Evolutionary conservation across 2,329 filamentous ascomycete species (phyloP), one percentile per base, ranked within the genome.

Genomic region (Pseudogymnoascus sp.): DNA sequence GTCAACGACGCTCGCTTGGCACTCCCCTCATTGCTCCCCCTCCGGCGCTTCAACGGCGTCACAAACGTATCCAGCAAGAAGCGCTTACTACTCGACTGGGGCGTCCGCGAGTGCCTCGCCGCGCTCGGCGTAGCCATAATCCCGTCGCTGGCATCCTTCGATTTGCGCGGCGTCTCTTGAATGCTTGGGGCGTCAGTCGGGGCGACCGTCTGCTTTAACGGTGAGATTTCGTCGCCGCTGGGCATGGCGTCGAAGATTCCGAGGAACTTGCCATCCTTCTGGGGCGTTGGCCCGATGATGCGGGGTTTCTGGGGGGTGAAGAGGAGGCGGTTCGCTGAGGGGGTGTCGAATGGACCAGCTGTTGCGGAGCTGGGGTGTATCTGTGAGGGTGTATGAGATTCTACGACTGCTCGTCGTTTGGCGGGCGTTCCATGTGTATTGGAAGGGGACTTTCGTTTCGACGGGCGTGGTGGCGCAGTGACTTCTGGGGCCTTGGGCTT

Each of bases 231-330:
- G 20, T 78, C 77, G 41, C 77, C 76, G 61, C 81, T 78, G 25
- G 77, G 75, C 6, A 91, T 75, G 9, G 88, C 74, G 69, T 93
- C 90, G 70, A 94, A 94, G 16, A 94, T 75, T 4, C 90, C 89
- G 2, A 94, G 78, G 1, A 91, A 86, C 18, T 83, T 83, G 28
- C 90, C 90, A 70, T 93, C 88, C 64, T 85, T 84, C 69, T 93
- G 90, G 2, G 90, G 90, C 11, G 90, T 94, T 1, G 90, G 90
- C 2, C 88, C 89, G 63, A 94, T 81, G 0, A 79, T 81, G 4
- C 82, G 84, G 2, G 83, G 82, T 9, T 79, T 77, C 0, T 74
- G 74, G 1, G 84, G 82, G 61, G 82, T 84, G 69, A 87, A 87
- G 5, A 87, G 75, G 62, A 79, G 83, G 30, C 83, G 77, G 37